Evolutionary conservation across 169 alveolate genomes (phyloP), one percentile per base, ranked within the genome.

Genomic region (Cryptosporidium ubiquitum): DNA sequence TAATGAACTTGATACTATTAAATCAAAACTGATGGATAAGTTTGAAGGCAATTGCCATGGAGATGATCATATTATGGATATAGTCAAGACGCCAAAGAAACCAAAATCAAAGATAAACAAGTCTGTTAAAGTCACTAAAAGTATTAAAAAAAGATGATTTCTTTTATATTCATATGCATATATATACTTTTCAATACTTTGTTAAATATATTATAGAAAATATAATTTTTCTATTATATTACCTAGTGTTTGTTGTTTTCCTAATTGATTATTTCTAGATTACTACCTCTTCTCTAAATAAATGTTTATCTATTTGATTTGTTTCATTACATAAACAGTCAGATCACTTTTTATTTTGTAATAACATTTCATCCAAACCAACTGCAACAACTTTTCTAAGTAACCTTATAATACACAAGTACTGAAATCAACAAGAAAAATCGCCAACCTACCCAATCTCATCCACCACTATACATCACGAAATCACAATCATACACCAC

Each of bases 1-100:
- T 61, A 47, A 55, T 20, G 55, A 58, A n/a, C 52, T 73, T 0
- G 85, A 57, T 5, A 69, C n/a, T 33, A 31, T 73, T 20, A 73
- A 73, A 57, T 73, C 71, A 6, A 73, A n/a, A 18, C 57, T 73
- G 14, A 20, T 73, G 29, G 29, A 52, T 5, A 58, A 40, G 23
- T 51, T 73, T 26, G 85, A 52, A 12, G 29, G 7, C 60, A 49
- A 40, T 33, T 10, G 18, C 9, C 29, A 20, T 23, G 37, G 37
- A n/a, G n/a, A 55, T n/a, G 66, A 55, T 26, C 29, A 55, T 7
- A 55, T 55, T 23, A 55, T 55, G 29, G 35, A 26, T 3, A 55
- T 55, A 23, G 66, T 26, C 37, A 55, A 55, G 10, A 55, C 5
- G 66, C 5, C 66, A 55, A 35, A 26, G 31, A 51, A 33, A 33